Evolutionary conservation across 805 yeast genomes (phyloP), one percentile per base, ranked within the genome.

Genomic region (Myxozyma sirexii): DNA sequence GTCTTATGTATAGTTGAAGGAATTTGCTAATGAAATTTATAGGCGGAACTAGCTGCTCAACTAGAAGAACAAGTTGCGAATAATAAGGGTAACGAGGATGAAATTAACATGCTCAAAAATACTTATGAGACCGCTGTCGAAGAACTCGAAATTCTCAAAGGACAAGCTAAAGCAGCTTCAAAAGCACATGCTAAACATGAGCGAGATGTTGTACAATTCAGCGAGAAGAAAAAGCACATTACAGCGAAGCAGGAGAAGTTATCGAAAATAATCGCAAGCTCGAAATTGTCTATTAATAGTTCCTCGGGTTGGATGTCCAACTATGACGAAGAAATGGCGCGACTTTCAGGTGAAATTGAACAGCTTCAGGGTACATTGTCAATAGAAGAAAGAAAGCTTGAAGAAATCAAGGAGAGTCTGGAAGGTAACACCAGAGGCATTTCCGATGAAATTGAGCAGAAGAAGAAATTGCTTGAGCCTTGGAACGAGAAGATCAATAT

Each of bases 381-480:
- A 7, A 61, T 61, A 0, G 96, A 90, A 69, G 84, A 81, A 57
- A 69, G 69, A 0, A 76, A 75, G n/a, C 74, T 93, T 23, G 87
- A 84, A 54, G 79, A 79, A 26, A 84, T 92, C 12, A 83, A 91
- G 67, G 66, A 78, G 6, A 83, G 82, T 29, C 78, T 94, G 47
- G 84, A 90, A 7, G 86, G 83, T 48, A 89, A 90, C 70, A 93
- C 98, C 0, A 79, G 84, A 10, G 84, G 76, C 1, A 79, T 87
- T 56, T 82, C 92, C 0, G 80, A 79, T 7, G 81, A 88, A 68
- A 87, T 92, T 53, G 87, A 83, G 65, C 67, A 69, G 13, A 74
- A 84, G 41, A 92, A 89, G 70, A 79, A 77, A 6, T 79, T 86
- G 60, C 74, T 90, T 5, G 92, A 88, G 65, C 99, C 98, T 0